Conservation (phyloP, 768 basidiomycete genomes). For the Suillus cothurnatus region DNA sequence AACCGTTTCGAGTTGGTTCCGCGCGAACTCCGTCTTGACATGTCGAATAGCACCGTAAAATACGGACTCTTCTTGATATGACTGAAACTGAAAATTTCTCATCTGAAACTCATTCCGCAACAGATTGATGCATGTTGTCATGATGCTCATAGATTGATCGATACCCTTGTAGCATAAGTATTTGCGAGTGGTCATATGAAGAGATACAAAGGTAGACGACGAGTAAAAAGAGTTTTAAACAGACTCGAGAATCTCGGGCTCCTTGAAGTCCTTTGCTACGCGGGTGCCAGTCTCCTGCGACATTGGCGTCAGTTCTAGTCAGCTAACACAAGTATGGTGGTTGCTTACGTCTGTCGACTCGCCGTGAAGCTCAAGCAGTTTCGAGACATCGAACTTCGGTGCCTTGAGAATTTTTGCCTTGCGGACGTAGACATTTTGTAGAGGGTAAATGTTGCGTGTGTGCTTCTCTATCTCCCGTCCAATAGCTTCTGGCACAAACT, state of each 20-base stretch:
- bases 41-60: not conserved
- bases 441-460: conserved; percentile 92
- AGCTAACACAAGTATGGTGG: conserved; percentile 6
- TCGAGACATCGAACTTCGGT: conserved; percentile 94
- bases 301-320: conserved; percentile 13
- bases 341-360: conserved; percentile 88
- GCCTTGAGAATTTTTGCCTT: conserved; percentile 99
- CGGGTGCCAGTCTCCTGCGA: conserved; percentile 90
- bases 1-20: conserved; percentile 1
- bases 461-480: conserved; percentile 99
- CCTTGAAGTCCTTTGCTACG: conserved; percentile 96
- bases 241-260: conserved; percentile 91
- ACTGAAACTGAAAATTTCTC: not conserved
- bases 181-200: conserved; percentile 24
- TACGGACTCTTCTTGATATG: not conserved
- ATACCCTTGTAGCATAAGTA: conserved; percentile 41
- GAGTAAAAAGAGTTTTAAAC: conserved; percentile 61
- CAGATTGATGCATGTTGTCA: conserved; percentile 6
- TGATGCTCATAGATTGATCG: conserved; percentile 39
- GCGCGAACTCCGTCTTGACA: not conserved
- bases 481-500: conserved; percentile 98
- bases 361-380: conserved; percentile 95
- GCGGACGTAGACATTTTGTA: conserved; percentile 98
- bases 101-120: not conserved
- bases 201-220: conserved; percentile 40